These are phyloP conservation scores for Kwoniella shivajii DNA, from an alignment of 1,284 basidiomycete species.

Conservation along the genomic window DNA sequence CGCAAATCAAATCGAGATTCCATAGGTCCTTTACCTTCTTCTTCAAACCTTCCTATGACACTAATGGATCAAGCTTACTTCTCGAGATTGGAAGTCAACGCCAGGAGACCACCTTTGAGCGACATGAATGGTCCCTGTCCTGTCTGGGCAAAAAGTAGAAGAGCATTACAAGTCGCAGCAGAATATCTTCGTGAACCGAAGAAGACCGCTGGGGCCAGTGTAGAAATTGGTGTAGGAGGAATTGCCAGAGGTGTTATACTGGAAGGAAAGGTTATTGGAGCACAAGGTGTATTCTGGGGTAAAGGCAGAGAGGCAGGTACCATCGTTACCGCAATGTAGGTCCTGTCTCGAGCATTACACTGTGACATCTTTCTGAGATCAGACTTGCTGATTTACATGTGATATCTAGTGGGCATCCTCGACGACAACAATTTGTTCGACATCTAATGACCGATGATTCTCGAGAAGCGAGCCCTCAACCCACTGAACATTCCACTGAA, in stretches of 20 bases:
- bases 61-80: constrained; percentile 29
- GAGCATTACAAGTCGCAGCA: constrained; percentile 30
- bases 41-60: constrained; percentile 12
- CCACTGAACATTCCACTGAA: neutral
- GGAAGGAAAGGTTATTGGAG: constrained; percentile 33
- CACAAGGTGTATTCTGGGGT: constrained; percentile 37
- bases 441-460: neutral
- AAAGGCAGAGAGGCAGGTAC: constrained; percentile 32
- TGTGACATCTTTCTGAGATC: neutral
- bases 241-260: constrained; percentile 47
- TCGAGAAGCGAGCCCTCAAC: neutral
- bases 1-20: constrained; percentile 10
- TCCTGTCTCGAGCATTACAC: neutral
- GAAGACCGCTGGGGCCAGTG: constrained; percentile 37
- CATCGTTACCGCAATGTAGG: constrained; percentile 41
- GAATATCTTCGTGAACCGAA: constrained; percentile 43
- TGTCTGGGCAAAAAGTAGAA: constrained; percentile 44
- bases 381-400: neutral
- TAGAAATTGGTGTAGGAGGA: constrained; percentile 42
- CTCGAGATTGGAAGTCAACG: constrained; percentile 30
- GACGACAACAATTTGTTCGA: constrained; percentile 4
- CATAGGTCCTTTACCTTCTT: neutral
- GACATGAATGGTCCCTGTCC: constrained; percentile 37
- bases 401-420: constrained; percentile 16
- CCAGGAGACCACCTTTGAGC: constrained; percentile 18